Evolutionary conservation across 2,329 filamentous ascomycete species (phyloP), one percentile per base, ranked within the genome.

Genomic region (Tolypocladium guangdongense): DNA sequence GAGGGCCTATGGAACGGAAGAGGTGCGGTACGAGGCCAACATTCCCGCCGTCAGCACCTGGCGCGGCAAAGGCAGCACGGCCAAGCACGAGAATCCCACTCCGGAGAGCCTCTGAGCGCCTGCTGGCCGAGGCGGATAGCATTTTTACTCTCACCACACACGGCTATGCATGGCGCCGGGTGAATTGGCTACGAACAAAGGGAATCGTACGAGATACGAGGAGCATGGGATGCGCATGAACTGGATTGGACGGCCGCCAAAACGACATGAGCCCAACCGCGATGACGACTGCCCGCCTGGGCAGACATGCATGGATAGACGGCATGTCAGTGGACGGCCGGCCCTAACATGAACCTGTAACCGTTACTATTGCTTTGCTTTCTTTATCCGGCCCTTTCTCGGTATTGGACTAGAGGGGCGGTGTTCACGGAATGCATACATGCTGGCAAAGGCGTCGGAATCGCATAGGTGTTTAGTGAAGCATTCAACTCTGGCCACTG

Each of bases 41-140:
- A 96, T 99, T 59, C 89, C 91, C 6, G 93, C 93, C 4, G 93
- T 99, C 51, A 95, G 88, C 70, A 99, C 93, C 22, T 99, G 91
- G 88, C 80, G 93, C 63, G 90, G 87, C 58, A 96, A 97, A 75
- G 93, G 93, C 16, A 92, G 85, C 62, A 89, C 88, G 30, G 92
- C 92, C 27, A 92, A 92, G 66, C 91, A 96, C 67, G 87, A 93
- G 66, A 79, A 83, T 59, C 80, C 80, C 10, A 64, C 68, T 14
- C 67, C 69, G 7, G 71, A 69, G 59, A 61, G 58, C 33, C 59
- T 71, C 51, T 71, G 62, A 55, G 35, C 12, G 22, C n/a, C 16
- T 27, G 7, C 32, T 20, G 20, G 11, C 20, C 12, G 10, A 14
- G 7, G 48, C 35, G 20, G 22, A 8, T 4, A 47, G n/a, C 14